phyloP scores from a whole-genome alignment of 805 yeast species.

The Starmerella floris region DNA sequence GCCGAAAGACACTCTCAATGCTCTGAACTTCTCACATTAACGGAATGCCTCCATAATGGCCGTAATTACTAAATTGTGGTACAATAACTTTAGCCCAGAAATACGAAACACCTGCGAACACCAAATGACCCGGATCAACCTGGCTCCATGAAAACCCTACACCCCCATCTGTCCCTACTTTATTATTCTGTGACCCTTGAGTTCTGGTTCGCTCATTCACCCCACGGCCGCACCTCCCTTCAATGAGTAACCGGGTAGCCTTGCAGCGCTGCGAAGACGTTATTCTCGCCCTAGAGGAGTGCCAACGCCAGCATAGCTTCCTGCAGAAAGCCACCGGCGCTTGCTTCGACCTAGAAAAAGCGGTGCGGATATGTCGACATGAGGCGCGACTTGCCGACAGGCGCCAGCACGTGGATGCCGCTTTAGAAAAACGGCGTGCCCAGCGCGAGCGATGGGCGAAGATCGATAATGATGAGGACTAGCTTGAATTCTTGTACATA shows the following conservation, averaged over 20 bases:
- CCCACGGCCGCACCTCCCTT: too few species aligned
- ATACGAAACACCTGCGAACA: too few species aligned
- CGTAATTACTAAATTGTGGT: too few species aligned
- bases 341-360: slow-evolving; percentile 75
- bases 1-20: too few species aligned
- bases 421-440: slow-evolving; percentile 43
- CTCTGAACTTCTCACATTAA: too few species aligned
- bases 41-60: too few species aligned
- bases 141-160: too few species aligned
- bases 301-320: slow-evolving; percentile 56
- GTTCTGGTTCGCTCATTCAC: too few species aligned
- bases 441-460: slow-evolving; percentile 46
- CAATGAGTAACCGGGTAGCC: slow-evolving; percentile 23
- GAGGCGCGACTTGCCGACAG: slow-evolving; percentile 56
- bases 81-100: too few species aligned
- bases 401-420: slow-evolving; percentile 34
- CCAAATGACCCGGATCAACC: too few species aligned
- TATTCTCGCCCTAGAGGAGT: slow-evolving; percentile 77
- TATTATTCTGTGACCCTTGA: too few species aligned
- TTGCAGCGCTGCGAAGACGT: slow-evolving; percentile 54
- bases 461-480: slow-evolving; percentile 48
- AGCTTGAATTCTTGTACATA: slow-evolving; percentile 27
- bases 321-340: slow-evolving; percentile 61
- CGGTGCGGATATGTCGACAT: slow-evolving; percentile 65
- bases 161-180: too few species aligned